Evolutionary conservation across 2,329 filamentous ascomycete species (phyloP).

Genomic region (Cercospora janseana): DNA sequence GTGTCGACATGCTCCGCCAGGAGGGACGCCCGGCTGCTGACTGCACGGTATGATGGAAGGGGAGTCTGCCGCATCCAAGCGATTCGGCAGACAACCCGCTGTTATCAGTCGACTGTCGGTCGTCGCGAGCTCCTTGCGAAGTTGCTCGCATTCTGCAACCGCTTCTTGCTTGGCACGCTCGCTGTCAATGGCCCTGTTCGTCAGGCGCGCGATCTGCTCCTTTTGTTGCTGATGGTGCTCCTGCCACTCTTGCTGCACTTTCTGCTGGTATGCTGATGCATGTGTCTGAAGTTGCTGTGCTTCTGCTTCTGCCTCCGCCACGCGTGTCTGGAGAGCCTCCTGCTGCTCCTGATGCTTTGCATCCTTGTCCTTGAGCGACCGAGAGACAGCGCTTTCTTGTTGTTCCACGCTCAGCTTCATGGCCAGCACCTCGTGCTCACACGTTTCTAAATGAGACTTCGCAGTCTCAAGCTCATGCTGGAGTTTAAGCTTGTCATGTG

Average conservation of each 20-base stretch:
- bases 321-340: conserved; percentile 2
- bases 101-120: too few relatives aligned
- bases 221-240: not conserved
- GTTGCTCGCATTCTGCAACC: conserved; percentile 8
- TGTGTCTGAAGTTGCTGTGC: not conserved
- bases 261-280: not conserved
- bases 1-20: too few relatives aligned
- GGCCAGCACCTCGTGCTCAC: not conserved
- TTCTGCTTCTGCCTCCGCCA: not conserved
- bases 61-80: not conserved
- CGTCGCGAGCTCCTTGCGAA: not conserved
- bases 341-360: conserved; percentile 4
- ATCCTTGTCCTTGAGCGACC: not conserved
- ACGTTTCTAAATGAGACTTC: not conserved
- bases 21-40: not conserved
- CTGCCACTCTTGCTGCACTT: not conserved
- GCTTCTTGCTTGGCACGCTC: not conserved
- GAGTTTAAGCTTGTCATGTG: not conserved
- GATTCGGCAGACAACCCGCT: not conserved
- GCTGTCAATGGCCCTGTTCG: not conserved
- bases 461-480: not conserved
- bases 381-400: not conserved
- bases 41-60: not conserved
- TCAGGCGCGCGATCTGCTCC: conserved; percentile 1
- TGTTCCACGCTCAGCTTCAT: conserved; percentile 1